These are phyloP conservation scores for Bryum argenteum DNA, from an alignment of 225 moss, liverwort and hornwort genomes.

Conservation along the genomic window DNA sequence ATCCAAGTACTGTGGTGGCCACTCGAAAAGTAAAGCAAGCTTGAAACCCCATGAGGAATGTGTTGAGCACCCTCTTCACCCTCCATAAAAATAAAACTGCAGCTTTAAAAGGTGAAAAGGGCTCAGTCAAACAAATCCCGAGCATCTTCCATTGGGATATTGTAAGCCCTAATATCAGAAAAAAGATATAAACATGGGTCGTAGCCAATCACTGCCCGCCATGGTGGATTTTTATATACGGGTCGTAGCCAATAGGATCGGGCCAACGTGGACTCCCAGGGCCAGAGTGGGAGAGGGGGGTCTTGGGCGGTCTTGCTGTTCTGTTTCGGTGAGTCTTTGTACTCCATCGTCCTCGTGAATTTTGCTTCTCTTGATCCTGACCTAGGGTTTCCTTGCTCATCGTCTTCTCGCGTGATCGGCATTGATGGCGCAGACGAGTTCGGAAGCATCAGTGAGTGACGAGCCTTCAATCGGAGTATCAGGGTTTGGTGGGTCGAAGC, in stretches of 20 bases:
- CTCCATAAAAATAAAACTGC: not conserved
- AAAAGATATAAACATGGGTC: not conserved
- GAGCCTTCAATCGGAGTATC: too few relatives aligned
- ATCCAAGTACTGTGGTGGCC: too few relatives aligned
- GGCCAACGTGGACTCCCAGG: not conserved
- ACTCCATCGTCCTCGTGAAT: conserved; percentile 36
- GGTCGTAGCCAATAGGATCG: not conserved
- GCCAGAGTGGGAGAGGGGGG: not conserved
- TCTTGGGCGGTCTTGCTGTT: conserved; percentile 32
- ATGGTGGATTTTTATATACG: not conserved
- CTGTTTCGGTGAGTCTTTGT: conserved; percentile 35
- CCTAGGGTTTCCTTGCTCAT: conserved; percentile 23
- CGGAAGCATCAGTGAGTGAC: too few relatives aligned
- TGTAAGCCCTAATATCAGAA: not conserved
- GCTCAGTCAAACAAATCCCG: conserved; percentile 15
- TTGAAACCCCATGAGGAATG: too few relatives aligned
- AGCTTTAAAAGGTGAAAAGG: not conserved
- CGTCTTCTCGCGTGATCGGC: conserved; percentile 8
- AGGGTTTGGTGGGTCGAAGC: too few relatives aligned
- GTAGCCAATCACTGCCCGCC: not conserved
- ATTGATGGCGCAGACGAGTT: too few relatives aligned
- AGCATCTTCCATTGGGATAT: conserved; percentile 30
- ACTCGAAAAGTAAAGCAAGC: too few relatives aligned
- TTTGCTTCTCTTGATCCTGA: conserved; percentile 33
- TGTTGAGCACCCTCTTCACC: too few relatives aligned